Evolutionary conservation across 2,329 filamentous ascomycete species (phyloP).

Genomic region (Parafenestella ontariensis): DNA sequence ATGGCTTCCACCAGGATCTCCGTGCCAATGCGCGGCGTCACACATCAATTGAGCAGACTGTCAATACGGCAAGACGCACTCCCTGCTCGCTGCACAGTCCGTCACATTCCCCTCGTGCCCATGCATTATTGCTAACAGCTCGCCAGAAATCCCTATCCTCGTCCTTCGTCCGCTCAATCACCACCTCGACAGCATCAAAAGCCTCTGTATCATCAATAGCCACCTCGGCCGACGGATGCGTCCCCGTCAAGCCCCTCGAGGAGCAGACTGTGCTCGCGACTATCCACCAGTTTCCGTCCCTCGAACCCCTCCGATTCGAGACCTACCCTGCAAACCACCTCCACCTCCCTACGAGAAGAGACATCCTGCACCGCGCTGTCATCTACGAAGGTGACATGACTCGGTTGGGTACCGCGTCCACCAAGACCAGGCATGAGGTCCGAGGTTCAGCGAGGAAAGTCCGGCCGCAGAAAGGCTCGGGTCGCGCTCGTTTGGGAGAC

Average conservation of each 20-base stretch:
- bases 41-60: conserved; percentile 38
- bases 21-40: conserved; percentile 46
- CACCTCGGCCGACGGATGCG: conserved; percentile 49
- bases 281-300: conserved; percentile 85
- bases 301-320: conserved; percentile 82
- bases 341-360: conserved; percentile 82
- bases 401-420: conserved; percentile 74
- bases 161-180: conserved; percentile 37
- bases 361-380: conserved; percentile 91
- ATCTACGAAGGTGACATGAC: conserved; percentile 90
- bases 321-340: conserved; percentile 84
- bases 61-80: conserved; percentile 38
- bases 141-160: conserved; percentile 34
- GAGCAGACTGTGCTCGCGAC: conserved; percentile 74
- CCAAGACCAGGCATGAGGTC: conserved; percentile 71
- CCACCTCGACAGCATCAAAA: conserved; percentile 61
- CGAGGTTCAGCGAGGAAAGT: conserved; percentile 84
- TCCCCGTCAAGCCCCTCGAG: conserved; percentile 40
- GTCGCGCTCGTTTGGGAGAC: conserved; percentile 78
- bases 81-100: conserved; percentile 58
- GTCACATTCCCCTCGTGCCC: conserved; percentile 46
- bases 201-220: conserved; percentile 59
- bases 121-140: conserved; percentile 40
- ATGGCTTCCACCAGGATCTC: conserved; percentile 52
- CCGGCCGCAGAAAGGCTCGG: conserved; percentile 84